Evolutionary conservation across 371 early-diverging fungal species (phyloP).

Genomic region (Mortierella sp.): DNA sequence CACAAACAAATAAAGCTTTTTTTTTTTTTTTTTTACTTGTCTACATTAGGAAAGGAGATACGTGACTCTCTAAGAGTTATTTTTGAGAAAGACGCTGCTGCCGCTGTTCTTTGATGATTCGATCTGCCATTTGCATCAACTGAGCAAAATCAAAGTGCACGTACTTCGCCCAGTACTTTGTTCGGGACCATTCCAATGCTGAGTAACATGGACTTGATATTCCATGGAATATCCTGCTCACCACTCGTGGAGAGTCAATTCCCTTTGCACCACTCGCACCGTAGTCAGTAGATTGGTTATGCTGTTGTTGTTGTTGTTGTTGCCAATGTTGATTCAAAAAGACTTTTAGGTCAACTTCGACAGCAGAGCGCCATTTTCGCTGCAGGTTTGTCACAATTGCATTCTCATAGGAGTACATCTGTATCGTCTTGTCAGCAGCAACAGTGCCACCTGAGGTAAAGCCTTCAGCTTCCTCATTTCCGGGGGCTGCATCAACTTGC

Average conservation of each 20-base stretch:
- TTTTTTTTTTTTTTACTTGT: too few species aligned
- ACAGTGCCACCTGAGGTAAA: not conserved
- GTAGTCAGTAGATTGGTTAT: not conserved
- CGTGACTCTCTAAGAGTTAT: not conserved
- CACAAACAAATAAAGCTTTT: not conserved
- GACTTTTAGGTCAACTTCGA: conserved; percentile 56
- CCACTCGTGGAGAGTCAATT: conserved; percentile 60
- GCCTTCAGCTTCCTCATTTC: not conserved
- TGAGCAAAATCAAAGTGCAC: conserved; percentile 55
- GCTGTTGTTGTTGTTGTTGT: conserved; percentile 18
- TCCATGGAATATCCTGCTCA: conserved; percentile 76
- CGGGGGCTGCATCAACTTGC: not conserved
- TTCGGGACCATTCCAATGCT: conserved; percentile 59
- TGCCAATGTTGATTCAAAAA: conserved; percentile 53
- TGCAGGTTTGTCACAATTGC: conserved; percentile 31
- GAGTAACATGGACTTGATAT: conserved; percentile 67
- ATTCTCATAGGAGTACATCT: conserved; percentile 36
- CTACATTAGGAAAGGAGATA: too few species aligned
- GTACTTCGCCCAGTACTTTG: conserved; percentile 51
- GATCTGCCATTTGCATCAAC: conserved; percentile 50
- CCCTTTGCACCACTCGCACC: not conserved
- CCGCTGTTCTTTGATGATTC: conserved; percentile 39
- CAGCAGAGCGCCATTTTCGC: conserved; percentile 55
- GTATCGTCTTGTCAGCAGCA: conserved; percentile 30
- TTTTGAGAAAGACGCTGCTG: conserved; percentile 11